Evolutionary conservation across 176 grass and related monocot species (phyloP), one percentile per base, ranked within the genome.

Genomic region (Elymus sibiricus): DNA sequence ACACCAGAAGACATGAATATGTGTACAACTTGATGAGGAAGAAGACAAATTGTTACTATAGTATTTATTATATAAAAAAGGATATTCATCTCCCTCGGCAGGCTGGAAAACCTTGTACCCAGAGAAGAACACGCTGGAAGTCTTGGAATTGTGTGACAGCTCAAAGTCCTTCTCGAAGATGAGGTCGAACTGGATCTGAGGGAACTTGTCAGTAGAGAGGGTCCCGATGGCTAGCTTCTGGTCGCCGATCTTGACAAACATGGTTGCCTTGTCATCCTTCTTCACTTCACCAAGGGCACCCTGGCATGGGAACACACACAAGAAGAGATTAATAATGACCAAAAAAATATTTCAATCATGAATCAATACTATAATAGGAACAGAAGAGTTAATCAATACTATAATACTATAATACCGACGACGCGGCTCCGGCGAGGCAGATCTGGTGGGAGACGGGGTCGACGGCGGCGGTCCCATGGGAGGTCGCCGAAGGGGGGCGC

Each of bases 91-190:
- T 79, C 71, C 84, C 9, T 79, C 91, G 6, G 13, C 26, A 32
- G 55, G 81, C 56, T 86, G 64, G 16, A 78, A 46, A 29, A 29
- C 29, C 29, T 29, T 29, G 29, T 2, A 29, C 29, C 29, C 29
- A 29, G 29, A 29, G 29, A 29, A 29, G 29, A 29, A 29, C 2
- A 29, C 29, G 29, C 29, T 29, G 29, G 29, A 29, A 29, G 87
- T 83, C 79, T 98, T 98, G 24, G 95, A 95, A 38, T 74, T 90
- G 89, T 98, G 90, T 6, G 91, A 98, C 31, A 98, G 76, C 87
- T 98, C 93, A 81, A 98, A 98, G 9, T 90, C 93, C 78, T 93
- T 92, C 35, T 98, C 93, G 49, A 95, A 93, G 15, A 98, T 91
- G 38, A 98, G 66, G 80, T 98, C 95, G 47, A 91, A 93, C 24